Evolutionary conservation across 331 rosid species (phyloP).

Genomic region (Arachis monticola): DNA sequence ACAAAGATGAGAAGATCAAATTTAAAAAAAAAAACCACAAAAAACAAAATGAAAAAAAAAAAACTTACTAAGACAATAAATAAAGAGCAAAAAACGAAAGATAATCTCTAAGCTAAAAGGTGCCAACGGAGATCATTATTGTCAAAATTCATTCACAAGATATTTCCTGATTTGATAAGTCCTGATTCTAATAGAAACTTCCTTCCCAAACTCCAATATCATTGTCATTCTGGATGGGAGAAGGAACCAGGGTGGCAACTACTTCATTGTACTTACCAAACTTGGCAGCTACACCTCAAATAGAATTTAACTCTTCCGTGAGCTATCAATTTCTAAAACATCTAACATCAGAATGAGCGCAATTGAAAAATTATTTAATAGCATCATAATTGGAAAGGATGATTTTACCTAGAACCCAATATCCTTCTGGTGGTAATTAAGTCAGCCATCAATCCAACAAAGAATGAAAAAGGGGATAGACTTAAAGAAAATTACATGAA

Average conservation of each 20-base stretch:
- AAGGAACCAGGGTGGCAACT: conserved; percentile 4
- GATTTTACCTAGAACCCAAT: neutral
- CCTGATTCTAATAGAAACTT: neutral
- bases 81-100: conserved; percentile 6
- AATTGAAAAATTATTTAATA: neutral
- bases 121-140: neutral
- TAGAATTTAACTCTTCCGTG: conserved; percentile 9
- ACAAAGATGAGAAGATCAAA: conserved; percentile 16
- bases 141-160: too few species aligned
- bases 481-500: too few species aligned
- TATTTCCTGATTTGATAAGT: too few species aligned
- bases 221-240: conserved; percentile 1
- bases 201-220: conserved; percentile 4
- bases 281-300: neutral
- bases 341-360: neutral
- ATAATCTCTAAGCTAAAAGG: conserved; percentile 17
- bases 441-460: conserved; percentile 25
- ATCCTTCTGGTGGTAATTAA: conserved; percentile 9
- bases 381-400: conserved; percentile 5
- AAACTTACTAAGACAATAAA: neutral
- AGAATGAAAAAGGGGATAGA: neutral
- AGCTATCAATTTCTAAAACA: neutral
- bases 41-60: conserved; percentile 16
- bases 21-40: conserved; percentile 22
- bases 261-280: conserved; percentile 4